phyloP scores from a whole-genome alignment of 139 green algal species.

The Chlorella sp. region DNA sequence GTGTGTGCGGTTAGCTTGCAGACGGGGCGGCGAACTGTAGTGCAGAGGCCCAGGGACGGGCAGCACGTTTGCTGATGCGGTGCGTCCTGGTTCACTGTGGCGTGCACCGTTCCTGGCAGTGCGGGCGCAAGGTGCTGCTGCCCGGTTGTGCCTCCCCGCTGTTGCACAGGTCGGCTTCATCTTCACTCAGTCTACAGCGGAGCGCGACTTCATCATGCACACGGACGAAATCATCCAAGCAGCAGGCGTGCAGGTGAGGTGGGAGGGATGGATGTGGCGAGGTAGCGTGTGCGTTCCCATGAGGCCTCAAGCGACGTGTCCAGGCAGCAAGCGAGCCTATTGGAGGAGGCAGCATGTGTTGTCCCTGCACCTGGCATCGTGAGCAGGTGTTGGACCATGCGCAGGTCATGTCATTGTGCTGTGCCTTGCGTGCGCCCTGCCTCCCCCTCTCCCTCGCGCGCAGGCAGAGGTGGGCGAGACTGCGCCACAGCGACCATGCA shows the following conservation, averaged over 20 bases:
- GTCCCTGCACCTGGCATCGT: neutral
- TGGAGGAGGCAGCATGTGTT: neutral
- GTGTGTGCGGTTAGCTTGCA: too few species aligned
- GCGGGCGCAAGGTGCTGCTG: neutral
- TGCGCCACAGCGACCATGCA: too few species aligned
- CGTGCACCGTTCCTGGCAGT: neutral
- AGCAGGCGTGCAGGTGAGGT: conserved; percentile 54
- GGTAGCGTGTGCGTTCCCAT: neutral
- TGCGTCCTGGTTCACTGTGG: neutral
- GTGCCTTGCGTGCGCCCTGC: neutral
- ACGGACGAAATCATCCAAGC: conserved; percentile 72
- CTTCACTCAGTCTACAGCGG: conserved; percentile 67
- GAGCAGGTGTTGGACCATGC: neutral
- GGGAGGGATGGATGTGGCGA: neutral
- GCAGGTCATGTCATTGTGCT: neutral
- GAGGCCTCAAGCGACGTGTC: neutral
- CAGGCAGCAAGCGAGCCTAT: neutral
- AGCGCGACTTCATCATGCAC: conserved; percentile 82
- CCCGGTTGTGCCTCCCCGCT: too few species aligned
- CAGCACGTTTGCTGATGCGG: too few species aligned
- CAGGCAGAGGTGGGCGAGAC: too few species aligned
- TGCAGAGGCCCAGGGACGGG: too few species aligned
- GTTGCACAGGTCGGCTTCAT: conserved; percentile 92
- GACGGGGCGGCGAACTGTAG: too few species aligned
- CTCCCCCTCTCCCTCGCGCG: neutral